A percentile compares a stretch with the other conserved stretches of the same genome.
Conservation (phyloP, 2,329 filamentous ascomycete genomes). For the Fonsecaea nubica region DNA sequence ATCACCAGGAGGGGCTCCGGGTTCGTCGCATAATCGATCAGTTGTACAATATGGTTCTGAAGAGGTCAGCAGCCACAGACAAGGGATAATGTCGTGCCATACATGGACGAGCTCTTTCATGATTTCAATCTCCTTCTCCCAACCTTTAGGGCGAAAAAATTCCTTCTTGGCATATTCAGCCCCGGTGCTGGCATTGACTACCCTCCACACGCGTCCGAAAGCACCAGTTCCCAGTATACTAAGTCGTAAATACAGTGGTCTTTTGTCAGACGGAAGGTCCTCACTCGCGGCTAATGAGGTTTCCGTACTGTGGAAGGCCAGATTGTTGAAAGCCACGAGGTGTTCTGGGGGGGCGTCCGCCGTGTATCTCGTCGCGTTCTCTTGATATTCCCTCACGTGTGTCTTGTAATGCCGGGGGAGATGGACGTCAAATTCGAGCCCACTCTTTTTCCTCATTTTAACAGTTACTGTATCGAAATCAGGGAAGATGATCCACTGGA, state of each 20-base stretch:
- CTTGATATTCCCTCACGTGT: slow-evolving; percentile 17
- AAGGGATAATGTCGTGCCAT: neutral
- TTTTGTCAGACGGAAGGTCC: slow-evolving; percentile 4
- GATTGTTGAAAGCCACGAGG: slow-evolving; percentile 22
- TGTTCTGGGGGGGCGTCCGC: slow-evolving; percentile 11
- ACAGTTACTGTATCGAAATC: slow-evolving; percentile 2
- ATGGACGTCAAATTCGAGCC: slow-evolving; percentile 23
- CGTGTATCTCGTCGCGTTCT: slow-evolving; percentile 18
- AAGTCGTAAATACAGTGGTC: slow-evolving; percentile 26
- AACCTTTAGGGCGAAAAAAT: slow-evolving; percentile 15
- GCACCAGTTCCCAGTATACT: slow-evolving; percentile 11
- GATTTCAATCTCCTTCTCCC: slow-evolving; percentile 26
- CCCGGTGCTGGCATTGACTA: neutral
- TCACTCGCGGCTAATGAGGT: slow-evolving; percentile 24
- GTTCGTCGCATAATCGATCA: slow-evolving; percentile 12
- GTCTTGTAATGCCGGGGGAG: slow-evolving; percentile 17
- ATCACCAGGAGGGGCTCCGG: slow-evolving; percentile 24
- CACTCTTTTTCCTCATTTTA: neutral
- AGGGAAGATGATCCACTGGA: slow-evolving; percentile 30
- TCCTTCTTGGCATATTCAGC: slow-evolving; percentile 29
- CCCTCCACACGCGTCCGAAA: too few relatives aligned
- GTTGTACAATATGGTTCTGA: slow-evolving; percentile 29
- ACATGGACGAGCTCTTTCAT: slow-evolving; percentile 31
- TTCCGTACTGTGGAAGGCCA: slow-evolving; percentile 14
- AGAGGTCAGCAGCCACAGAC: slow-evolving; percentile 3